Evolutionary conservation across 495 filamentous ascomycete species (phyloP).

Genomic region (Thozetella sp.): DNA sequence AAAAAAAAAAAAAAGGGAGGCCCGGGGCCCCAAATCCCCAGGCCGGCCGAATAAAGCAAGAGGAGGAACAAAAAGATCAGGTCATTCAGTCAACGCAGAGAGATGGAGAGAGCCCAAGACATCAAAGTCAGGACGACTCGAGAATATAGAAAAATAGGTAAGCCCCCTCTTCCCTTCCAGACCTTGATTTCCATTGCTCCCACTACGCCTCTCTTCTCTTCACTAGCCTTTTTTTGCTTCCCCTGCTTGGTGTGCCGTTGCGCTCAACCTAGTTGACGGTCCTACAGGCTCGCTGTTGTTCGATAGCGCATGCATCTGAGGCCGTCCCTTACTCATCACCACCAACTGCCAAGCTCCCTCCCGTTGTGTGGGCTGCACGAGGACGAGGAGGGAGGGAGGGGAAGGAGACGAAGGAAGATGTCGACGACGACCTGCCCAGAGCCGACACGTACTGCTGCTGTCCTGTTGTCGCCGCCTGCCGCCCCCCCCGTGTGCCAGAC

Average conservation of each 20-base stretch:
- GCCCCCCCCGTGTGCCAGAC: background rate
- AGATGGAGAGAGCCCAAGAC: too few species aligned
- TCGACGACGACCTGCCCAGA: background rate
- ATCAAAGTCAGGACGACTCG: background rate
- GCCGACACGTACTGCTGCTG: background rate
- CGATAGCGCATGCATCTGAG: background rate
- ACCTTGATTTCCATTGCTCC: too few species aligned
- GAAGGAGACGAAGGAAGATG: background rate
- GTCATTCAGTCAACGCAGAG: background rate
- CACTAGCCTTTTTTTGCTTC: too few species aligned
- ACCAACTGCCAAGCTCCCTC: background rate
- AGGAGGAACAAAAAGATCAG: background rate
- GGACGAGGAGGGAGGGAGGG: background rate
- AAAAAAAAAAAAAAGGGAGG: background rate
- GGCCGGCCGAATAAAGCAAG: background rate
- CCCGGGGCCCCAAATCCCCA: background rate
- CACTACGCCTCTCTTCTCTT: too few species aligned
- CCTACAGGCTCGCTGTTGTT: too few species aligned
- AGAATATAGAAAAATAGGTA: background rate
- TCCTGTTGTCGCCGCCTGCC: background rate
- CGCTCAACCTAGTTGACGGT: too few species aligned
- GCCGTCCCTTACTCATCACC: background rate
- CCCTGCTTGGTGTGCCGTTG: too few species aligned
- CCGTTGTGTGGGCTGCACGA: background rate
- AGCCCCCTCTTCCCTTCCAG: background rate